Evolutionary conservation across 202 grass and related monocot species (phyloP).

Genomic region (Dendrocalamus latiflorus): DNA sequence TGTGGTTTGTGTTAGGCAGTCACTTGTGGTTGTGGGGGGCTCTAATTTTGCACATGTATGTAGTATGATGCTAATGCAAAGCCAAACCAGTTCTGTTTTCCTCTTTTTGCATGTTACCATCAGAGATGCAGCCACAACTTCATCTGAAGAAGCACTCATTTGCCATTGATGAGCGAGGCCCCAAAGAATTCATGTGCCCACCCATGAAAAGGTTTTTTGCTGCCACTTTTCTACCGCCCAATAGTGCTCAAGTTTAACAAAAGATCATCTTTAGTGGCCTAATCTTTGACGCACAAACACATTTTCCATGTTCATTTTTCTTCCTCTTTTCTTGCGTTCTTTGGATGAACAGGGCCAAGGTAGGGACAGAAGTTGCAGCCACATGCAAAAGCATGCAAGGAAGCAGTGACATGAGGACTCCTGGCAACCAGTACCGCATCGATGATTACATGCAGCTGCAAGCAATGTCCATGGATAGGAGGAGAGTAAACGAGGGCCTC

Average conservation of each 20-base stretch:
- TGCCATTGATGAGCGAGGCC: too few species aligned
- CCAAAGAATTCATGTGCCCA: too few species aligned
- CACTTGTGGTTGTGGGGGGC: not conserved
- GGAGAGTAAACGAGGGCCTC: constrained; percentile 50
- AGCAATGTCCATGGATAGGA: constrained; percentile 37
- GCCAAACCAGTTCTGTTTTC: constrained; percentile 4
- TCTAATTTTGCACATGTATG: not conserved
- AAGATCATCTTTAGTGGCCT: too few species aligned
- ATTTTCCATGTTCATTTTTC: too few species aligned
- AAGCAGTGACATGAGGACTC: constrained; percentile 38
- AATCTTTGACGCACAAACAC: too few species aligned
- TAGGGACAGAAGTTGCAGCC: constrained; percentile 39
- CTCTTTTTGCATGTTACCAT: constrained; percentile 43
- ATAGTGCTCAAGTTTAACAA: too few species aligned
- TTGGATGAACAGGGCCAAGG: too few species aligned
- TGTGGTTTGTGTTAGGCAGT: not conserved
- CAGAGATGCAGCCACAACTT: constrained; percentile 57
- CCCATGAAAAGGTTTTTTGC: too few species aligned
- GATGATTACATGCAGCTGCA: constrained; percentile 71
- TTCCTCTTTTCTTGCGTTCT: too few species aligned
- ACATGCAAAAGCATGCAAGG: constrained; percentile 44
- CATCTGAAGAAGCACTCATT: too few species aligned
- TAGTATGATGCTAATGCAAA: constrained; percentile 33
- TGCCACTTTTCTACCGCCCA: too few species aligned
- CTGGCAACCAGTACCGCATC: constrained; percentile 48